Evolutionary conservation across 805 yeast genomes (phyloP), one percentile per base, ranked within the genome.

Genomic region (Helenozyma baotianmanensis): DNA sequence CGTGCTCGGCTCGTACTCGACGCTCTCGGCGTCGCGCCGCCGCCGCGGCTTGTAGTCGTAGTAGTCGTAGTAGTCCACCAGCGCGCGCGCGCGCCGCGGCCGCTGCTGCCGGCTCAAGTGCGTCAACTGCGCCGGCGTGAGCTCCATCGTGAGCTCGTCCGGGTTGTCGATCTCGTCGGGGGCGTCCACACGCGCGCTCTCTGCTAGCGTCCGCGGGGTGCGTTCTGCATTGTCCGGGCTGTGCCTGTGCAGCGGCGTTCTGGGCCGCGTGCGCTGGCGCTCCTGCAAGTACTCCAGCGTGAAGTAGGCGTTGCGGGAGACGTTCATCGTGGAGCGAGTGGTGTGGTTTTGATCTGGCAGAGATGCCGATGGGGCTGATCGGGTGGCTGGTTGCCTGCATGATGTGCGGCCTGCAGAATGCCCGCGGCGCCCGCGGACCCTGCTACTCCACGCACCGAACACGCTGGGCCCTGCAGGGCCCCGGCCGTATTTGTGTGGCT

Each of bases 281-380:
- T 16, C 23, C 27, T 45, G 45, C 33, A 65, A 53, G 41, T 62
- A 65, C 25, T 56, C 56, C 6, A 58, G 41, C 17, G 70, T 54
- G 35, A 48, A 65, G 48, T 65, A 64, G n/a, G 67, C 72, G 27
- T 56, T 53, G n/a, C 52, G 55, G 5, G 69, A 56, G 25, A 63
- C 70, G 42, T 64, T 65, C 70, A 64, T 64, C 13, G 11, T 36
- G 18, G 27, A 17, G 18, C n/a, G n/a, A n/a, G n/a, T n/a, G 14
- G 9, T 15, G 21, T 6, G 14, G 8, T 12, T 21, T 25, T 25
- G 28, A 16, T 25, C 28, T 25, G 21, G 21, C 21, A 9, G 9
- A 25, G 14, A 15, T 25, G 28, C n/a, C n/a, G n/a, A n/a, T n/a
- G n/a, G n/a, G n/a, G n/a, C n/a, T n/a, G n/a, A n/a, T n/a, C n/a